Conservation (phyloP, 164 flowering plant genomes). For the Chloranthus sessilifolius region DNA sequence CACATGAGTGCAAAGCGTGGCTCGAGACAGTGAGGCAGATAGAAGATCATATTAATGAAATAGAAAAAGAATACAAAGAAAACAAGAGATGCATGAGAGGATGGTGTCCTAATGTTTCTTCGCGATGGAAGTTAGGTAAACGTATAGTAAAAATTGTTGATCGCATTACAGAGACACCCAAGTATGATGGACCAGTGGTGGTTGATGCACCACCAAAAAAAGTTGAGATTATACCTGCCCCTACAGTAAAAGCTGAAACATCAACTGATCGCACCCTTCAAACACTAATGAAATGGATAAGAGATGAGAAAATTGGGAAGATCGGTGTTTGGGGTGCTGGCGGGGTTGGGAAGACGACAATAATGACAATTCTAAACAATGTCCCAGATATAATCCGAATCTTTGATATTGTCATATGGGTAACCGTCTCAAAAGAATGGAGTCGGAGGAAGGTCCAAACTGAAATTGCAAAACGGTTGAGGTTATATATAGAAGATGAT, state of each 20-base stretch:
- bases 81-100: constrained; percentile 1
- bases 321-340: neutral
- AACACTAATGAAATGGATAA: neutral
- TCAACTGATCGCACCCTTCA: neutral
- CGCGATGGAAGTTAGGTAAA: neutral
- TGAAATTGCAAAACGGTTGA: neutral
- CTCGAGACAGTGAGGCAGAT: neutral
- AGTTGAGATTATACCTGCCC: neutral
- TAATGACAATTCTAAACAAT: neutral
- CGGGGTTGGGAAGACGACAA: constrained; percentile 2
- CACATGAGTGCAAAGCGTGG: constrained; percentile 1
- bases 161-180: neutral
- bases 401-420: neutral
- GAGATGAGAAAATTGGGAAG: too few relatives aligned
- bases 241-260: neutral
- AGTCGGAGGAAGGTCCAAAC: neutral
- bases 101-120: neutral
- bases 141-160: neutral
- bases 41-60: neutral
- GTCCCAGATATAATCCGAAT: neutral
- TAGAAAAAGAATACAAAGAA: neutral
- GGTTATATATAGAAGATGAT: neutral
- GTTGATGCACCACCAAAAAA: neutral
- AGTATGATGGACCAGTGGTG: neutral
- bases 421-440: neutral